These are phyloP conservation scores for Paratrimastix pyriformis DNA, from an alignment of 78 protist species.

Conservation along the genomic window DNA sequence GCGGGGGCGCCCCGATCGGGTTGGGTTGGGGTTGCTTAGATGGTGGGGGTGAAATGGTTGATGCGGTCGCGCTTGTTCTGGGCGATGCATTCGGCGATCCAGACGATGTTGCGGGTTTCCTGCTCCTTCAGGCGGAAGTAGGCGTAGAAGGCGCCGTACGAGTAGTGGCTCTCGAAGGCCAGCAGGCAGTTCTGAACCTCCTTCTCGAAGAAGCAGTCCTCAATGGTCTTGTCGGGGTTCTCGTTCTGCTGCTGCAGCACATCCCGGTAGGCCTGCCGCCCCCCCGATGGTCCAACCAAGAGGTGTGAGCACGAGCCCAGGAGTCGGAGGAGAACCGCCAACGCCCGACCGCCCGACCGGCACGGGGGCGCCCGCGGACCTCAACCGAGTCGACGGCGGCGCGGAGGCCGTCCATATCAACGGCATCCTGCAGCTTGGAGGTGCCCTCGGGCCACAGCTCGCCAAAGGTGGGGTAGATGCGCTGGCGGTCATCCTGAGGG, in stretches of 20 bases:
- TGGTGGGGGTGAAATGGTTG: slow-evolving; percentile 20
- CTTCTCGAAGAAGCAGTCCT: slow-evolving; percentile 69
- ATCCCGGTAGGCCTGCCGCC: slow-evolving; percentile 43
- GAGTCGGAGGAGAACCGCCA: not conserved
- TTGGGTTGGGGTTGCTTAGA: too few species aligned
- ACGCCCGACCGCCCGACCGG: not conserved
- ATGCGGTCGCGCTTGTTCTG: slow-evolving; percentile 10
- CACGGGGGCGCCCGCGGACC: slow-evolving; percentile 52
- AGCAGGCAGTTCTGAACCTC: slow-evolving; percentile 51
- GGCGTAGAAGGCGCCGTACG: slow-evolving; percentile 80
- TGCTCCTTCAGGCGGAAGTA: slow-evolving; percentile 84
- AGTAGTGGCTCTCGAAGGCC: slow-evolving; percentile 77
- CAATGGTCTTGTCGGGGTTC: slow-evolving; percentile 62
- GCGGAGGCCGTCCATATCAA: slow-evolving; percentile 47
- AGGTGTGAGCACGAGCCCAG: not conserved
- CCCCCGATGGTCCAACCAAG: not conserved
- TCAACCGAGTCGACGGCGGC: slow-evolving; percentile 66
- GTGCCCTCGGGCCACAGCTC: slow-evolving; percentile 63
- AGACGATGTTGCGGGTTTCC: slow-evolving; percentile 80
- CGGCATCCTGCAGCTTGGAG: not conserved
- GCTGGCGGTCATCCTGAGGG: slow-evolving; percentile 60
- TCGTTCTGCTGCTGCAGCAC: slow-evolving; percentile 49
- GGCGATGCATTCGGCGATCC: slow-evolving; percentile 94
- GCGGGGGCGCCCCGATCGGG: too few species aligned
- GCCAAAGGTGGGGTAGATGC: slow-evolving; percentile 70